Evolutionary conservation across 306 rosid species (phyloP).

Genomic region (Glycine latifolia): DNA sequence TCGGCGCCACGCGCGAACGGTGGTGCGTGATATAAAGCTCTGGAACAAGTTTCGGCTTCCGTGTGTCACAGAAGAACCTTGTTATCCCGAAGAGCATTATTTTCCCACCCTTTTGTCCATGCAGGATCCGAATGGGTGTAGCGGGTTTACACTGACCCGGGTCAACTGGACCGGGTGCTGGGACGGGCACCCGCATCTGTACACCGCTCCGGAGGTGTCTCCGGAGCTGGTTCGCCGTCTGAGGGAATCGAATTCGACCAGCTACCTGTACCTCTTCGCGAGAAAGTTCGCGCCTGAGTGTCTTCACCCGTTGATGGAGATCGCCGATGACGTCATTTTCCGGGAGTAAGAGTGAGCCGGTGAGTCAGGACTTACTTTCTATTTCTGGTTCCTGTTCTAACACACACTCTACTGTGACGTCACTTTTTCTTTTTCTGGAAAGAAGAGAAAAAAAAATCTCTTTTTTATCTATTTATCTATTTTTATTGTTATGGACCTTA

Average conservation of each 20-base stretch:
- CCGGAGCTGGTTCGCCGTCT: constrained; percentile 54
- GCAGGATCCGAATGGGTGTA: constrained; percentile 63
- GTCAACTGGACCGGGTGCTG: constrained; percentile 75
- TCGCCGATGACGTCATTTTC: constrained; percentile 65
- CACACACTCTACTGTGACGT: neutral
- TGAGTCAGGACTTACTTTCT: constrained; percentile 10
- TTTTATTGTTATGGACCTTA: too few relatives aligned
- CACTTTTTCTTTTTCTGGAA: neutral
- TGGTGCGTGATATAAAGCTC: constrained; percentile 52
- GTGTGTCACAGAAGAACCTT: constrained; percentile 55
- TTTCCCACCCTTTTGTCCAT: constrained; percentile 73
- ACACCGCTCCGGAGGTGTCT: constrained; percentile 58
- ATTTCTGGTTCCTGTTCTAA: neutral
- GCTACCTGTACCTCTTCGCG: constrained; percentile 57
- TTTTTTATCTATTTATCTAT: too few relatives aligned
- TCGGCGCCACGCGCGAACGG: constrained; percentile 56
- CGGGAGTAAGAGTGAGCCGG: constrained; percentile 49
- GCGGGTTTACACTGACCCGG: constrained; percentile 67
- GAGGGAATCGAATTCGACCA: constrained; percentile 59
- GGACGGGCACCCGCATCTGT: constrained; percentile 70
- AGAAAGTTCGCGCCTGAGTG: constrained; percentile 72
- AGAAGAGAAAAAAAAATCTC: too few relatives aligned
- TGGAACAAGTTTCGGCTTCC: constrained; percentile 72
- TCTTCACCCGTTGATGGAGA: constrained; percentile 56
- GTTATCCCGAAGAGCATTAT: constrained; percentile 78